Percentiles rank a stretch among this genome's conserved stretches.
These are phyloP conservation scores for Astragalus glycyphyllos DNA, from an alignment of 306 rosid species.

Conservation along the genomic window DNA sequence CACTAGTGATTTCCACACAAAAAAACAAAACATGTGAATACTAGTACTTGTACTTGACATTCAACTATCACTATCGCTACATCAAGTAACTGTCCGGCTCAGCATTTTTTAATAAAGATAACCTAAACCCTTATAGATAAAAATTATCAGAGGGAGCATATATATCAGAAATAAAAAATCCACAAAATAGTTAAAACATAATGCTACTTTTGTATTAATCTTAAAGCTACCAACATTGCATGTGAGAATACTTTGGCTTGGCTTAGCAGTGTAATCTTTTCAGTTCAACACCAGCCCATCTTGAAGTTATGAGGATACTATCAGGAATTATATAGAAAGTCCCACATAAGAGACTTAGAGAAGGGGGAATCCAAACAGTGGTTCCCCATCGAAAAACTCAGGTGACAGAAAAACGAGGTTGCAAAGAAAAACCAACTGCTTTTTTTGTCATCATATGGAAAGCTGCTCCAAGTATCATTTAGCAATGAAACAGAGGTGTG, in stretches of 20 bases:
- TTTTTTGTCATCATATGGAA: conserved; percentile 4
- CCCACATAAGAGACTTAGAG: neutral
- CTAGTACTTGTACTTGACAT: conserved; percentile 29
- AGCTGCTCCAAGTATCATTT: neutral
- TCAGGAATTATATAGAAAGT: neutral
- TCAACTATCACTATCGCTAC: conserved; percentile 32
- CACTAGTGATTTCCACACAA: conserved; percentile 17
- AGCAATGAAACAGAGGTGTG: neutral
- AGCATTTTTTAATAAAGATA: conserved; percentile 1
- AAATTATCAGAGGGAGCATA: conserved; percentile 21
- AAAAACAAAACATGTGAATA: neutral
- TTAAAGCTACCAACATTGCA: conserved; percentile 31
- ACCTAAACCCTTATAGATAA: conserved; percentile 6
- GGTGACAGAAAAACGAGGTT: neutral
- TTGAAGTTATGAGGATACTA: neutral
- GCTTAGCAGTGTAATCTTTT: conserved; percentile 11
- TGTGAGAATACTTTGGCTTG: conserved; percentile 16
- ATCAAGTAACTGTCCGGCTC: conserved; percentile 29
- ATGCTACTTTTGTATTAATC: conserved; percentile 31
- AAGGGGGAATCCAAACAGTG: conserved; percentile 12
- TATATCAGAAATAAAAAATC: conserved; percentile 23
- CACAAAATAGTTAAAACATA: conserved; percentile 18
- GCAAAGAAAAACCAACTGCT: conserved; percentile 6
- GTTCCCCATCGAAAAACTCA: neutral
- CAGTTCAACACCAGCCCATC: conserved; percentile 4